These are phyloP conservation scores for Lepidium sativum DNA, from an alignment of 345 rosid species.

Conservation along the genomic window DNA sequence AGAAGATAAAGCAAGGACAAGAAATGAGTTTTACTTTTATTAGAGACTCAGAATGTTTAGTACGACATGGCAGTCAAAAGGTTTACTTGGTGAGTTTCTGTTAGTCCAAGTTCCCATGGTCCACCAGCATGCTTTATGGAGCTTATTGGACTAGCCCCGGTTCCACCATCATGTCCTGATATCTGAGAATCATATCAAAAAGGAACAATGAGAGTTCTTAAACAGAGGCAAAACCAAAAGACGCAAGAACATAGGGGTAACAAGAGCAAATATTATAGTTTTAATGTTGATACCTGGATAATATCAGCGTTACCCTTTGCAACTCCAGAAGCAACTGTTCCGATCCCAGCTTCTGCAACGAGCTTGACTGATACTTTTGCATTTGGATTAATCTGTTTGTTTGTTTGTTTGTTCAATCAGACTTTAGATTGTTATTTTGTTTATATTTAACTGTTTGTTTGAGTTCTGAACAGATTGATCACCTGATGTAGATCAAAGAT, in stretches of 20 bases:
- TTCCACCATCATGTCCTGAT: constrained; percentile 99
- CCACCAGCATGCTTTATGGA: constrained; percentile 99
- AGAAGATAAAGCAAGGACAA: constrained; percentile 19
- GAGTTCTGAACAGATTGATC: constrained; percentile 15
- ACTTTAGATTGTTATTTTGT: not conserved
- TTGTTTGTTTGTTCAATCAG: constrained; percentile 34
- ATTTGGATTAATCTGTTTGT: constrained; percentile 81
- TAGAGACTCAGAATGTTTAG: not conserved
- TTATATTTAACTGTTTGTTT: not conserved
- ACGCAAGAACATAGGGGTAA: not conserved
- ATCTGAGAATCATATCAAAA: constrained; percentile 42
- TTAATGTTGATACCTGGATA: constrained; percentile 56
- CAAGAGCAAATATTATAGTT: not conserved
- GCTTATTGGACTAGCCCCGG: constrained; percentile 98
- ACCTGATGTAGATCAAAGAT: constrained; percentile 99
- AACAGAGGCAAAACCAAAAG: not conserved
- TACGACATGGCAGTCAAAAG: not conserved
- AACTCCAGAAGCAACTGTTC: constrained; percentile 99
- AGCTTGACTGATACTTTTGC: constrained; percentile 99
- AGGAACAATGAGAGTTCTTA: not conserved
- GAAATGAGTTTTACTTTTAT: not conserved
- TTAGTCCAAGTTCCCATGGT: constrained; percentile 97
- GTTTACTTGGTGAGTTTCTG: constrained; percentile 85
- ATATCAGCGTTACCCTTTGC: constrained; percentile 98
- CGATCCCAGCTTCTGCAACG: constrained; percentile 98